Evolutionary conservation across 2,329 filamentous ascomycete genomes (phyloP).

Genomic region (Colletotrichum costaricense): DNA sequence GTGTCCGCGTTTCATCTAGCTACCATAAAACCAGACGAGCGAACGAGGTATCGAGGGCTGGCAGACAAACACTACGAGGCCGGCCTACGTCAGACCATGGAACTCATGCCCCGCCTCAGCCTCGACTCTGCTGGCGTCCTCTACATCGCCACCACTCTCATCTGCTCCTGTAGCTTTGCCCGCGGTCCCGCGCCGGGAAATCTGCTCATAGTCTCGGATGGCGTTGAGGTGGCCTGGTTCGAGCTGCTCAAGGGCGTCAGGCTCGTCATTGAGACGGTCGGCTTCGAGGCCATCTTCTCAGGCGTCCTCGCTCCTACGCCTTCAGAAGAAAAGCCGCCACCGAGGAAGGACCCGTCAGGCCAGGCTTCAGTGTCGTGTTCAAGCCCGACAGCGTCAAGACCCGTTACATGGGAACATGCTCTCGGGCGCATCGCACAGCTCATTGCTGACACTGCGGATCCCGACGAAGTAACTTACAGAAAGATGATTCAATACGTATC

Average conservation of each 20-base stretch:
- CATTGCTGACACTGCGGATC: background rate
- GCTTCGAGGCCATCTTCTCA: slow-evolving; percentile 32
- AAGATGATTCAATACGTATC: slow-evolving; percentile 1
- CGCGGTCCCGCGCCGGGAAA: slow-evolving; percentile 31
- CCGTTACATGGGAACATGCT: slow-evolving; percentile 32
- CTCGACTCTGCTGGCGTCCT: slow-evolving; percentile 30
- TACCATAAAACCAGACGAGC: background rate
- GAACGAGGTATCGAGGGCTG: slow-evolving; percentile 3
- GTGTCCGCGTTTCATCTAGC: slow-evolving; percentile 12
- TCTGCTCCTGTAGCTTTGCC: slow-evolving; percentile 30
- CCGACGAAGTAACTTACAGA: background rate
- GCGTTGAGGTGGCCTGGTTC: slow-evolving; percentile 37
- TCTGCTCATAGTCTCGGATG: slow-evolving; percentile 34
- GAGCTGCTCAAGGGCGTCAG: slow-evolving; percentile 35
- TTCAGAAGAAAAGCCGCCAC: background rate
- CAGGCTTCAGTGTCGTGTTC: too few relatives aligned
- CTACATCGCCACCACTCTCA: slow-evolving; percentile 26
- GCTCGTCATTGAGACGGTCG: slow-evolving; percentile 34
- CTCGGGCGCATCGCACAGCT: slow-evolving; percentile 20
- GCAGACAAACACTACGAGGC: slow-evolving; percentile 29
- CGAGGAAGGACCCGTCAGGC: background rate
- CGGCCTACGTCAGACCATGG: slow-evolving; percentile 28
- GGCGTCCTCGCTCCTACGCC: slow-evolving; percentile 24
- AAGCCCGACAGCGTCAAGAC: background rate
- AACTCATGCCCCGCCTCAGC: slow-evolving; percentile 17